Evolutionary conservation across 169 alveolate species (phyloP).

Genomic region (Theileria annulata): DNA sequence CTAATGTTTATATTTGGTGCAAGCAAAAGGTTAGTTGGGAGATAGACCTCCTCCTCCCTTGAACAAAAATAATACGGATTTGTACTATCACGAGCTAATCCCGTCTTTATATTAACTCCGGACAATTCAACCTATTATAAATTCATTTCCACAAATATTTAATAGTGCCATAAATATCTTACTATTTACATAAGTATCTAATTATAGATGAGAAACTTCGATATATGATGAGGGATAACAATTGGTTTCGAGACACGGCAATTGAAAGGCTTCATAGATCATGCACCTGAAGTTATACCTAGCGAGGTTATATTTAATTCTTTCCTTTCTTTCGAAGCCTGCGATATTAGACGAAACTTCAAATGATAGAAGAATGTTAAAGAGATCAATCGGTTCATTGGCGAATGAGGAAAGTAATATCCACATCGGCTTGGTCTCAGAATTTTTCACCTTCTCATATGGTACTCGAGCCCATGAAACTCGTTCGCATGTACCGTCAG

Average conservation of each 20-base stretch:
- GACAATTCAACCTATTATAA: conserved; percentile 77
- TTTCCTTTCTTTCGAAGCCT: conserved; percentile 68
- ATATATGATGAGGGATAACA: conserved; percentile 72
- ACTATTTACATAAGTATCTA: background rate
- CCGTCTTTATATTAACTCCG: conserved; percentile 78
- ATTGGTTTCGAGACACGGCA: conserved; percentile 79
- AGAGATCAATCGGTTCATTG: conserved; percentile 49
- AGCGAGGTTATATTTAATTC: conserved; percentile 81
- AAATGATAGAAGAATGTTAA: conserved; percentile 67
- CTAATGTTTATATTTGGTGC: conserved; percentile 87
- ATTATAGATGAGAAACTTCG: conserved; percentile 34
- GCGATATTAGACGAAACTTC: conserved; percentile 47
- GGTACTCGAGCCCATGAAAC: conserved; percentile 81
- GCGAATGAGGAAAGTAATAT: conserved; percentile 46
- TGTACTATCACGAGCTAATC: conserved; percentile 75
- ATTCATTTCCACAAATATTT: conserved; percentile 7
- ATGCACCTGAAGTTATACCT: conserved; percentile 79
- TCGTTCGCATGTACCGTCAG: conserved; percentile 45
- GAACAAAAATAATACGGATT: conserved; percentile 88
- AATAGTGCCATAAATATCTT: background rate
- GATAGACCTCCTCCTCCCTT: conserved; percentile 78
- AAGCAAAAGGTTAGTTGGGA: conserved; percentile 81
- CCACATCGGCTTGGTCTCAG: conserved; percentile 86
- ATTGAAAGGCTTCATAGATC: conserved; percentile 85
- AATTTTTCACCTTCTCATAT: conserved; percentile 59